phyloP scores from a whole-genome alignment of 306 rosid species.

The Vigna unguiculata region DNA sequence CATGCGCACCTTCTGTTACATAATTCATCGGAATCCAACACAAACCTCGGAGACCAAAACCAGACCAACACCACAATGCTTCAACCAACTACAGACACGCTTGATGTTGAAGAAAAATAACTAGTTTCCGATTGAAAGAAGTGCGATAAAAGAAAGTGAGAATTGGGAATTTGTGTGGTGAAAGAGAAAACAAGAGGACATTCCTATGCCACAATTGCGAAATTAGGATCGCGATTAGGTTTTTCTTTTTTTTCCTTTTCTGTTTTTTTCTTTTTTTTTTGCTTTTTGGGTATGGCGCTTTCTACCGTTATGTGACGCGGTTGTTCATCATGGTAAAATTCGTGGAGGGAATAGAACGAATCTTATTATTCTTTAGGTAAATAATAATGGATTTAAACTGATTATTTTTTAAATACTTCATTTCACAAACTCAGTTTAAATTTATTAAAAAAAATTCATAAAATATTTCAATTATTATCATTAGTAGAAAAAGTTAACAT shows the following conservation, averaged over 20 bases:
- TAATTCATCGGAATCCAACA: constrained; percentile 55
- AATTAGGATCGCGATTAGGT: not conserved
- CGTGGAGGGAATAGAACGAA: not conserved
- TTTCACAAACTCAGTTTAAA: too few species aligned
- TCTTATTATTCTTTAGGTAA: too few species aligned
- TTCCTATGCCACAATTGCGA: constrained; percentile 47
- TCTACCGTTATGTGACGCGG: constrained; percentile 4
- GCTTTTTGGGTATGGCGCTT: not conserved
- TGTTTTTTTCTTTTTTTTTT: not conserved
- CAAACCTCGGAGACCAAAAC: not conserved
- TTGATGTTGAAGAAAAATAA: not conserved
- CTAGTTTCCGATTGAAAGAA: not conserved
- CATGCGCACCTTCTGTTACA: constrained; percentile 34
- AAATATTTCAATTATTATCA: too few species aligned
- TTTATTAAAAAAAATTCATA: too few species aligned
- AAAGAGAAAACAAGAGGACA: constrained; percentile 40
- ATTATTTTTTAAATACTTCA: too few species aligned
- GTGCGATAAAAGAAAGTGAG: not conserved
- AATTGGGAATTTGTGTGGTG: constrained; percentile 37
- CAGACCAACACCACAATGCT: not conserved
- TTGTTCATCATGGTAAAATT: constrained; percentile 3
- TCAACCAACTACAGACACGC: constrained; percentile 29
- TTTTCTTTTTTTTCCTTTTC: too few species aligned
- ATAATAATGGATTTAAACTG: too few species aligned
- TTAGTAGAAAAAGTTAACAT: too few species aligned